Evolutionary conservation across 176 grass and related monocot genomes (phyloP), one percentile per base, ranked within the genome.

Genomic region (Avena atlantica): DNA sequence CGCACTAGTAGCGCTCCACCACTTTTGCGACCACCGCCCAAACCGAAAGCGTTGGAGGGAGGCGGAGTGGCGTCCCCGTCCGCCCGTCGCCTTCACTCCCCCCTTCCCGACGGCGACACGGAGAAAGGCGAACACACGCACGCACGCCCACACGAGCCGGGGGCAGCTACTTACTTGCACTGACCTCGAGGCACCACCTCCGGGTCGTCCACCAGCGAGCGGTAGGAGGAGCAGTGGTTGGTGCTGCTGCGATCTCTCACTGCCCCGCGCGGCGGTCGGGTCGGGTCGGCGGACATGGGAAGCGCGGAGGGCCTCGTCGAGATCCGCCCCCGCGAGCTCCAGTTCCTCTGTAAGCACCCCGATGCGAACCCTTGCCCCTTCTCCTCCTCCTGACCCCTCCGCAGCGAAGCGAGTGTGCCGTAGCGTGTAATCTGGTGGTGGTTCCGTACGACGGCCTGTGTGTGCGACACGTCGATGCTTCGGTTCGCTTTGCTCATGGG

Each of bases 301-400:
- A 78, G 79, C 73, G 84, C 62, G 44, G 85, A 86, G 87, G 84
- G 67, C 76, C 89, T 98, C 77, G 89, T 97, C 65, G 89, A 87
- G 84, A 97, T 97, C 87, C 82, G 90, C 2, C 95, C 91, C 25
- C 3, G 61, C 29, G 95, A 98, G 85, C 87, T 98, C 88, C 84
- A 81, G 83, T 98, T 98, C 81, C 74, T 89, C 70, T 95, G 91
- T 98, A 88, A 65, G 89, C 78, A 47, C 47, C 47, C 16, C 16
- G 31, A 11, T 15, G 8, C 13, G 12, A 19, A 14, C 37, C 70
- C 62, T 29, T 19, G 4, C 19, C n/a, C 23, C 48, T 47, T 31
- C 44, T 48, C 40, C 40, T 6, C 40, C 40, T 42, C 40, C 69
- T 2, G 5, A 37, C 3, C 70, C 20, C 1, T 55, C 57, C 27